Base-by-base conservation (phyloP, 345 rosid species). In the Microcos paniculata region DNA sequence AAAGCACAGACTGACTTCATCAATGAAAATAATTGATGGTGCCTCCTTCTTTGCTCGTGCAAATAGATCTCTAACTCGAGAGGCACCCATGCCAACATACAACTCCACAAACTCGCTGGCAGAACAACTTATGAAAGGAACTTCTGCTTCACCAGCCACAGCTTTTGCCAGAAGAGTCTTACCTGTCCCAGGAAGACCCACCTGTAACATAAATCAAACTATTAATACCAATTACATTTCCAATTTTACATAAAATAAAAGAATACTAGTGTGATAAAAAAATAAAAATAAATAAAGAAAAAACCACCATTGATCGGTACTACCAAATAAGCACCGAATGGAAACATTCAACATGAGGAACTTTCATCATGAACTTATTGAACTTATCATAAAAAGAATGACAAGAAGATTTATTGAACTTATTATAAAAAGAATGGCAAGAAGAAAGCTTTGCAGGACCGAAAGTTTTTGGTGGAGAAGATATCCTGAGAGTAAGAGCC, bases 41-140 rank as follows among this genome's bases (percentile, higher is more conserved):
- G 99, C 97, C 70, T 88, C 99, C 86, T 96, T 96, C 88, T 94
- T 96, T 66, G 98, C 99, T 79, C 92, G 83, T 56, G 97, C 91
- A 84, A 96, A 96, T 42, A 96, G 94, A 80, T 92, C 99, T 82
- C 99, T 87, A 71, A 94, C 99, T 55, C 97, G 97, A 61, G 98
- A 96, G 33, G 98, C 99, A n/a, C 99, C 98, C 98, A 94, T 94
- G 68, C 98, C 99, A 76, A 95, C 96, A 79, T 93, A 93, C 73
- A 95, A 78, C 86, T 95, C 97, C 4, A 95, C 96, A 76, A 95
- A 95, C 86, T 95, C 99, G 77, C 98, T 95, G 48, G 98, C 99
- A 3, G 98, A 91, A 81, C 98, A 95, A 82, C 98, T 95, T 65
- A 95, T 90, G 75, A 95, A 95, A 31, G 96, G 98, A 70, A 95